Conservation (phyloP, 805 yeast genomes). For the Candida dajiaensis region DNA sequence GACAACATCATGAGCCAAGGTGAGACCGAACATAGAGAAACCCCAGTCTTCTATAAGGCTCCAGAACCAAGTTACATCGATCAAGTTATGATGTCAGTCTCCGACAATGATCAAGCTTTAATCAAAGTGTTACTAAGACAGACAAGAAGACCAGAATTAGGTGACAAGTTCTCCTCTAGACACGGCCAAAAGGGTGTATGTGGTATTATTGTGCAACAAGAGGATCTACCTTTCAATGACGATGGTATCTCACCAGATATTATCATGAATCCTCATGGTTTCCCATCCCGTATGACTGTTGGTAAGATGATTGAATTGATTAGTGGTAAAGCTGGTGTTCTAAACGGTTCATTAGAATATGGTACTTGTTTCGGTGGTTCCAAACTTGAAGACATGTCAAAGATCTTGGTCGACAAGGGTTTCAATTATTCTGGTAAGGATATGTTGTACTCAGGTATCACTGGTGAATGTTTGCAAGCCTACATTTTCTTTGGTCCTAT, state of each 20-base stretch:
- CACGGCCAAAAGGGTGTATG: slow-evolving; percentile 99
- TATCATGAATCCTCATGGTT: slow-evolving; percentile 98
- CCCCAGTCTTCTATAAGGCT: slow-evolving; percentile 87
- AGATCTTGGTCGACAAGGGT: slow-evolving; percentile 83
- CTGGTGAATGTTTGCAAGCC: slow-evolving; percentile 96
- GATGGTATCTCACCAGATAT: slow-evolving; percentile 91
- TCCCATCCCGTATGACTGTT: slow-evolving; percentile 99
- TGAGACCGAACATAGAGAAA: slow-evolving; percentile 67
- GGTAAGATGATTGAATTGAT: slow-evolving; percentile 97
- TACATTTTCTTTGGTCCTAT: slow-evolving; percentile 98
- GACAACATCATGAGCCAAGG: slow-evolving; percentile 37
- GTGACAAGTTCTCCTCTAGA: slow-evolving; percentile 95
- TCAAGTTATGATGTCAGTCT: slow-evolving; percentile 95
- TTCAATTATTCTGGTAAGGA: slow-evolving; percentile 95
- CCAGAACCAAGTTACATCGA: slow-evolving; percentile 96
- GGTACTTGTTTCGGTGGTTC: slow-evolving; percentile 99
- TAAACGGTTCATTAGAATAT: slow-evolving; percentile 85
- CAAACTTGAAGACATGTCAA: slow-evolving; percentile 91
- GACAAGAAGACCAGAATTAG: slow-evolving; percentile 95
- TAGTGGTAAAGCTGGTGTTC: slow-evolving; percentile 96
- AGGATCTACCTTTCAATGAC: slow-evolving; percentile 93
- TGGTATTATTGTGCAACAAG: slow-evolving; percentile 96
- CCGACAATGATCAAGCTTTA: slow-evolving; percentile 92
- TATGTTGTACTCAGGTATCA: slow-evolving; percentile 94
- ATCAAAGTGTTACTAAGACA: slow-evolving; percentile 90